Conservation (phyloP, 192 early-diverging fungal genomes). For the Spizellomyces sp. region DNA sequence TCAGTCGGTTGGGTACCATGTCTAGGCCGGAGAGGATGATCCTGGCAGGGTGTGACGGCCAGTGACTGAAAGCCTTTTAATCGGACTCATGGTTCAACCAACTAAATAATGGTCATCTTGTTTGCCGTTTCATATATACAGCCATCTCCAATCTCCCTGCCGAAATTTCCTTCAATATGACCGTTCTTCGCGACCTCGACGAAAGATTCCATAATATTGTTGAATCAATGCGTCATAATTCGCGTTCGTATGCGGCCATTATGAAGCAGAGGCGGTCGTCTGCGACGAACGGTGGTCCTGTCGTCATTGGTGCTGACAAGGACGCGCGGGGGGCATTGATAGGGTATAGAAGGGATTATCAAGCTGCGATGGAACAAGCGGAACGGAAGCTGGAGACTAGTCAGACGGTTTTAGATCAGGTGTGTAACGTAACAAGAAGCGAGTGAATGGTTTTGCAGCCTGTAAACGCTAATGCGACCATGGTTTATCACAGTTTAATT, state of each 20-base stretch:
- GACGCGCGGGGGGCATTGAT: conserved; percentile 25
- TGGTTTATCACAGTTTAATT: conserved; percentile 3
- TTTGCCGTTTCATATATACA: too few relatives aligned
- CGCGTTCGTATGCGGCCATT: conserved; percentile 29
- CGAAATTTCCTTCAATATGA: conserved; percentile 32
- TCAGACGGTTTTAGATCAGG: conserved; percentile 24
- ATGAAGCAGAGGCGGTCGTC: conserved; percentile 11
- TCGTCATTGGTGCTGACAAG: conserved; percentile 26
- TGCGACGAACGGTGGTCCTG: background rate
- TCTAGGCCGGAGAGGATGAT: too few relatives aligned
- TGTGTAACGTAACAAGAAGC: background rate
- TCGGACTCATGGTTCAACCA: too few relatives aligned
- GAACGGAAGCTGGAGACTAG: conserved; percentile 23
- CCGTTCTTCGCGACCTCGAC: conserved; percentile 28
- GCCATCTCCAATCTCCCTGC: conserved; percentile 30
- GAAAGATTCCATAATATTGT: conserved; percentile 18
- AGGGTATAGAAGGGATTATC: conserved; percentile 29
- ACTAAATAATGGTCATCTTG: too few relatives aligned
- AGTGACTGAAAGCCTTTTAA: too few relatives aligned
- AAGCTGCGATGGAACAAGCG: conserved; percentile 10
- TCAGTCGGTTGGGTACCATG: background rate
- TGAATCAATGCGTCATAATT: conserved; percentile 29
- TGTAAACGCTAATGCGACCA: background rate
- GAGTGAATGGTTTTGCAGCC: background rate
- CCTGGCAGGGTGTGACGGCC: too few relatives aligned